A percentile compares a stretch with the other conserved stretches of the same genome.
Evolutionary conservation across 495 filamentous ascomycete species (phyloP).

Genomic region (Aspergillus saccharolyticus): DNA sequence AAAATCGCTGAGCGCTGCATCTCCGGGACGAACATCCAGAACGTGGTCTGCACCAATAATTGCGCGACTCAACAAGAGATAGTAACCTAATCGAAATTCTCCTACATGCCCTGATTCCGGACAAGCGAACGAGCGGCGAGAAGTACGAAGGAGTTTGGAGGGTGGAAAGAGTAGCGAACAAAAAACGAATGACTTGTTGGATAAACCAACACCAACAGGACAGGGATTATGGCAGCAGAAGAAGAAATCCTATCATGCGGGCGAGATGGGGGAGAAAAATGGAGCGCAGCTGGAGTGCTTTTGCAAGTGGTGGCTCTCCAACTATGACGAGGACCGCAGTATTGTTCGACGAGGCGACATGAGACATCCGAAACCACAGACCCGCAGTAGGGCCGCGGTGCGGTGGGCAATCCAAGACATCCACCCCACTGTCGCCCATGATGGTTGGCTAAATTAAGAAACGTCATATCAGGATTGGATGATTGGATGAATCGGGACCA

Average conservation of each 20-base stretch:
- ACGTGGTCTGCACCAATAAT: background rate
- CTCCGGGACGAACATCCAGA: background rate
- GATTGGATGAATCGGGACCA: background rate
- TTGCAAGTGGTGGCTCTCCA: background rate
- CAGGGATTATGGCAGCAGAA: background rate
- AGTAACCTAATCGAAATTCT: background rate
- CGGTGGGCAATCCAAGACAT: background rate
- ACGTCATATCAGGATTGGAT: background rate
- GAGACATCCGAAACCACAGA: background rate
- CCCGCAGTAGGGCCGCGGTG: background rate
- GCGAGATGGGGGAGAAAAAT: background rate
- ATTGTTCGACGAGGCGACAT: background rate
- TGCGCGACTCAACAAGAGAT: background rate
- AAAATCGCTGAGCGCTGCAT: constrained; percentile 16
- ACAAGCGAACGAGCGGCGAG: background rate
- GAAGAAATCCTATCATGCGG: background rate
- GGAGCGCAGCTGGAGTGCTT: background rate
- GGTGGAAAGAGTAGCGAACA: background rate
- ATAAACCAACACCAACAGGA: background rate
- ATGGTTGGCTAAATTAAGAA: constrained; percentile 1
- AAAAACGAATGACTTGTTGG: background rate
- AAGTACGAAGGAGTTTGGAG: background rate
- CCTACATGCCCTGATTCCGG: background rate
- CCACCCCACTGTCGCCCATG: background rate
- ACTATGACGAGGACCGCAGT: background rate